These are phyloP conservation scores for Rubia balearica DNA, from an alignment of 305 asterid genomes.

Conservation along the genomic window DNA sequence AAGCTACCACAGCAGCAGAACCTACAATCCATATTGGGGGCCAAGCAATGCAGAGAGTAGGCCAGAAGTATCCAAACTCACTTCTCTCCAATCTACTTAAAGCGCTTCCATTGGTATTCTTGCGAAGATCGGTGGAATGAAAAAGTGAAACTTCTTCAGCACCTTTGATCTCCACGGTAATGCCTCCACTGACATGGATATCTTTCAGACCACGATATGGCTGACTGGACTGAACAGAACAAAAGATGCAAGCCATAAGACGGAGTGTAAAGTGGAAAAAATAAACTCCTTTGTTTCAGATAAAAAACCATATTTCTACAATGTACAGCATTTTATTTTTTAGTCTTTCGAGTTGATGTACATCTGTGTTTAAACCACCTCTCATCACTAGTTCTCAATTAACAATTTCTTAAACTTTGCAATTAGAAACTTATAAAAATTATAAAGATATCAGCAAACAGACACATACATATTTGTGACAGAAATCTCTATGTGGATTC, in stretches of 20 bases:
- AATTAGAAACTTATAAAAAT: not conserved
- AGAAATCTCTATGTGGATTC: no score
- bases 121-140: slow-evolving; percentile 29
- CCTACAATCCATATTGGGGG: slow-evolving; percentile 48
- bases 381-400: not conserved
- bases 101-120: slow-evolving; percentile 23
- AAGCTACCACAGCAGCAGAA: slow-evolving; percentile 56
- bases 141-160: slow-evolving; percentile 58
- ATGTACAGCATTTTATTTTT: no score
- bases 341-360: no score
- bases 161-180: slow-evolving; percentile 54
- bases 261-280: not conserved
- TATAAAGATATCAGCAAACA: not conserved
- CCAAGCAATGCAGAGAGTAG: slow-evolving; percentile 38
- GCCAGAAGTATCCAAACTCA: slow-evolving; percentile 25
- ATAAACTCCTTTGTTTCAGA: no score
- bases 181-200: slow-evolving; percentile 66
- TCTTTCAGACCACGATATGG: slow-evolving; percentile 50
- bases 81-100: slow-evolving; percentile 18
- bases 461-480: not conserved
- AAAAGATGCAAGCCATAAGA: slow-evolving; percentile 19
- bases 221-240: slow-evolving; percentile 34
- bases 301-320: not conserved
- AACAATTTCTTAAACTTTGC: no score
- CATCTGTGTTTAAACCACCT: no score